These are phyloP conservation scores for Lentinus tigrinus DNA, from an alignment of 768 basidiomycete genomes.

Conservation along the genomic window DNA sequence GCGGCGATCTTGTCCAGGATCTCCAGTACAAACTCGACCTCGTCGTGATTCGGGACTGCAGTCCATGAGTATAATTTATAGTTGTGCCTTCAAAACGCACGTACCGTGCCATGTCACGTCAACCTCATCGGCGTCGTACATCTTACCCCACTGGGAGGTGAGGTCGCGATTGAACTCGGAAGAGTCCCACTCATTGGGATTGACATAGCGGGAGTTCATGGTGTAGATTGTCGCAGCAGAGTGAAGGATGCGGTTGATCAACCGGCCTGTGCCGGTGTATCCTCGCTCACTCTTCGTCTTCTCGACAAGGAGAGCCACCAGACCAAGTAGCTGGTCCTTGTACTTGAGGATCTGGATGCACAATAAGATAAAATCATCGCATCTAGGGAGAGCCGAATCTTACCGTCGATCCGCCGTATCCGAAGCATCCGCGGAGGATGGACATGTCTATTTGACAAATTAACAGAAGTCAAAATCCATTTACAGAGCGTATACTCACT, in stretches of 20 bases:
- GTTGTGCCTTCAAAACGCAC: slow-evolving; percentile 10
- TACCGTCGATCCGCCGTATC: slow-evolving; percentile 66
- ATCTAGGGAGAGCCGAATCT: slow-evolving; percentile 24
- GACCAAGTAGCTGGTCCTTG: slow-evolving; percentile 58
- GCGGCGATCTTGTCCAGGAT: slow-evolving; percentile 67
- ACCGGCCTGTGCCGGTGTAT: slow-evolving; percentile 74
- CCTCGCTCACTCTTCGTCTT: slow-evolving; percentile 88
- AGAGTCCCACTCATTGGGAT: slow-evolving; percentile 76
- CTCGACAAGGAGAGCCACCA: slow-evolving; percentile 67
- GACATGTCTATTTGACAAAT: slow-evolving; percentile 56
- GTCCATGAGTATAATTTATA: slow-evolving; percentile 13
- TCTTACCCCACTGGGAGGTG: slow-evolving; percentile 73
- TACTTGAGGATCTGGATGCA: slow-evolving; percentile 63
- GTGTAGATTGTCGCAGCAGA: slow-evolving; percentile 78
- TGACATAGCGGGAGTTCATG: slow-evolving; percentile 76
- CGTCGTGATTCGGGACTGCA: slow-evolving; percentile 60
- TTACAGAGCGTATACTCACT: slow-evolving; percentile 49
- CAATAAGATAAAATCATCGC: background rate
- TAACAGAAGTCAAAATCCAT: slow-evolving; percentile 2
- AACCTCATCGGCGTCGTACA: slow-evolving; percentile 77
- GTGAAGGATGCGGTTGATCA: slow-evolving; percentile 73
- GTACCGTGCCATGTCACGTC: slow-evolving; percentile 86
- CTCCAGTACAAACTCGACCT: slow-evolving; percentile 79
- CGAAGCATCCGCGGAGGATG: slow-evolving; percentile 80
- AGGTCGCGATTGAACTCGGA: slow-evolving; percentile 65